phyloP scores from a whole-genome alignment of 139 green algal genomes.

The Nannochloris sp. region DNA sequence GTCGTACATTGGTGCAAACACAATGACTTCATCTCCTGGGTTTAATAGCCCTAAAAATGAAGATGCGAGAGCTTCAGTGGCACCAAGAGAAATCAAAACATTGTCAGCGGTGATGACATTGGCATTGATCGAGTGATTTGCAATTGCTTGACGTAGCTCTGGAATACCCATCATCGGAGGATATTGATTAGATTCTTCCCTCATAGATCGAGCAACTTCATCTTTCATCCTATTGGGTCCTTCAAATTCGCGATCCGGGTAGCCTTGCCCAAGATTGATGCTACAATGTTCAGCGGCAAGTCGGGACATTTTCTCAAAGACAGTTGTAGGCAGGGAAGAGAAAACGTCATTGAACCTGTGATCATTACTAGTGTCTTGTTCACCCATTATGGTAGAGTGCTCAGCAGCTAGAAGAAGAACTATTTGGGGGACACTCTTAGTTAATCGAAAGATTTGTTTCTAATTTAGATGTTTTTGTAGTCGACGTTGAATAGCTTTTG shows the following conservation, averaged over 20 bases:
- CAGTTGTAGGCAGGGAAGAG: conserved; percentile 29
- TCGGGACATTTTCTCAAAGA: conserved; percentile 50
- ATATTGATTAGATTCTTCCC: conserved; percentile 44
- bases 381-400: no score
- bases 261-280: conserved; percentile 64
- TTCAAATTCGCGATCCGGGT: conserved; percentile 61
- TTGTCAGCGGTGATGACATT: conserved; percentile 50
- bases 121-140: conserved; percentile 39
- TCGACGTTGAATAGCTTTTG: no score
- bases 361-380: no score
- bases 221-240: conserved; percentile 65
- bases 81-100: conserved; percentile 64
- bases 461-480: no score
- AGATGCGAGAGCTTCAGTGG: conserved; percentile 69
- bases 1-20: conserved; percentile 78
- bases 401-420: no score
- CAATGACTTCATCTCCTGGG: conserved; percentile 69
- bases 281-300: conserved; percentile 43
- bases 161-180: conserved; percentile 52
- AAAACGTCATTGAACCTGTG: conserved; percentile 22
- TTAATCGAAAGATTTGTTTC: no score
- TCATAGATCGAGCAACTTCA: conserved; percentile 5
- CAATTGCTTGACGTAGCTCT: conserved; percentile 63
- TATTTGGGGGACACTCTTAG: no score
- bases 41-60: conserved; percentile 70